Conservation (phyloP, 768 basidiomycete species). For the Boletus vinaceobasis region DNA sequence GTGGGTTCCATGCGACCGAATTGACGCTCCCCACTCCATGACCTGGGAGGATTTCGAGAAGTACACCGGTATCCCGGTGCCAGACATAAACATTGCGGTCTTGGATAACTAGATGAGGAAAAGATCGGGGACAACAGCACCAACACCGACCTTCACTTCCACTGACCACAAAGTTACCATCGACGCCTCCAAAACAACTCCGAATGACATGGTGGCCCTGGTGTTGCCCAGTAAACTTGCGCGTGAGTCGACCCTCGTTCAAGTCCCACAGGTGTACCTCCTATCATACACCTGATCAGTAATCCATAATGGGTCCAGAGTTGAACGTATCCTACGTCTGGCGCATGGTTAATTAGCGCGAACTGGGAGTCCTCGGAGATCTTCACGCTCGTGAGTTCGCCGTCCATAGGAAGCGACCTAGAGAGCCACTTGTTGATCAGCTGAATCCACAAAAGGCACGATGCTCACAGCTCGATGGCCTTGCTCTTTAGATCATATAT, state of each 20-base stretch:
- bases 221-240: conserved; percentile 82
- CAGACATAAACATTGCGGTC: conserved; percentile 94
- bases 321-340: conserved; percentile 58
- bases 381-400: conserved; percentile 85
- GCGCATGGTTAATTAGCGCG: conserved; percentile 83
- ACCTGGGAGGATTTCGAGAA: conserved; percentile 85
- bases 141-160: conserved; percentile 83
- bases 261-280: conserved; percentile 90
- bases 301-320: background rate
- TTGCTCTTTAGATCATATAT: conserved; percentile 74
- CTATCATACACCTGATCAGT: conserved; percentile 39
- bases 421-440: conserved; percentile 7
- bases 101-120: conserved; percentile 32
- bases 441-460: conserved; percentile 4
- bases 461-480: conserved; percentile 62
- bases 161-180: conserved; percentile 85
- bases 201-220: conserved; percentile 85
- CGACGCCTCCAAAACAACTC: conserved; percentile 89
- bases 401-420: conserved; percentile 65
- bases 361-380: conserved; percentile 83
- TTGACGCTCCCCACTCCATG: conserved; percentile 92
- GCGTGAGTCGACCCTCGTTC: conserved; percentile 59
- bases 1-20: conserved; percentile 94
- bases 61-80: conserved; percentile 80
- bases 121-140: background rate